Evolutionary conservation across 768 basidiomycete genomes (phyloP).

Genomic region (Rhodotorula toruloides): DNA sequence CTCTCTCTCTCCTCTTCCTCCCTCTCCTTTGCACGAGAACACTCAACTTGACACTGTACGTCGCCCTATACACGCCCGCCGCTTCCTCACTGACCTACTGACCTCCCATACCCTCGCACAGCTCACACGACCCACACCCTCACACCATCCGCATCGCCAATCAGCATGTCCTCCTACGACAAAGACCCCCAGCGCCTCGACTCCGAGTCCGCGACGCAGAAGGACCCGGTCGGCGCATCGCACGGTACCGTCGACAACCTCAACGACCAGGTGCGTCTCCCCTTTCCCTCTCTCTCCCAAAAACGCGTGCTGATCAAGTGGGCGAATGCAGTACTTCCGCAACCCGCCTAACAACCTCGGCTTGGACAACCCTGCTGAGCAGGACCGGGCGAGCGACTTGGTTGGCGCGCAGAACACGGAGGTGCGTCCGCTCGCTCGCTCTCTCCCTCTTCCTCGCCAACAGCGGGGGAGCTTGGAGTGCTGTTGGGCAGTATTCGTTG

Average conservation of each 20-base stretch:
- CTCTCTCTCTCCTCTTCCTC: too few species aligned
- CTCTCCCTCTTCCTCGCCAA: too few species aligned
- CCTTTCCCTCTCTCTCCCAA: too few species aligned
- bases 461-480: too few species aligned
- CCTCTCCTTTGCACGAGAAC: too few species aligned
- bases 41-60: too few species aligned
- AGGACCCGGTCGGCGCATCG: not conserved
- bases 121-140: not conserved
- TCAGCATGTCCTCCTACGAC: not conserved
- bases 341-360: constrained; percentile 11
- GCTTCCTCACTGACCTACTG: too few species aligned
- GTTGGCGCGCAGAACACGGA: not conserved
- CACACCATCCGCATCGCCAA: too few species aligned
- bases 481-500: too few species aligned
- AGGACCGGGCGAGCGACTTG: constrained; percentile 3
- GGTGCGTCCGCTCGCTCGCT: not conserved
- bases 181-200: not conserved
- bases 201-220: not conserved
- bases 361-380: not conserved
- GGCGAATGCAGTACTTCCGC: not conserved
- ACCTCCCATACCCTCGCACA: not conserved
- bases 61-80: too few species aligned
- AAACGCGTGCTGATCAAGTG: too few species aligned
- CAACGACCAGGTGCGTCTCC: too few species aligned
- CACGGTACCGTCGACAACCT: not conserved